Evolutionary conservation across 2,329 filamentous ascomycete species (phyloP).

Genomic region (Neoascochyta sp.): DNA sequence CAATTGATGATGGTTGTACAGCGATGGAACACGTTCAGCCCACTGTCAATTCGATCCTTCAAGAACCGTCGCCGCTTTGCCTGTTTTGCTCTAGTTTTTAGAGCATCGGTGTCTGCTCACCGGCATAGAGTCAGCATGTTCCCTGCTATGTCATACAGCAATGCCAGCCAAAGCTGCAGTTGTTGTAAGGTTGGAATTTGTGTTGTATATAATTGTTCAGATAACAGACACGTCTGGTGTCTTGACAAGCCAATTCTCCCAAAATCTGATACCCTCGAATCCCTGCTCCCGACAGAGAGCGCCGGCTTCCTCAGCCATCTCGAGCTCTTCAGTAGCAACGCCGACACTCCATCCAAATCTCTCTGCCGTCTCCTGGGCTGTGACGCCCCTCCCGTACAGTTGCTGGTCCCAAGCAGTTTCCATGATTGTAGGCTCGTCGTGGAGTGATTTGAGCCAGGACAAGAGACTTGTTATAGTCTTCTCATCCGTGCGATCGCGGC

Average conservation of each 20-base stretch:
- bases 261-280: conserved; percentile 86
- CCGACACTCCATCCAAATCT: conserved; percentile 96
- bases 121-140: too few species aligned
- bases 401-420: conserved; percentile 72
- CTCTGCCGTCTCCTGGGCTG: conserved; percentile 83
- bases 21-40: conserved; percentile 6
- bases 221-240: conserved; percentile 5
- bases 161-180: too few species aligned
- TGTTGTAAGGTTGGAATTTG: too few species aligned
- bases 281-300: conserved; percentile 86
- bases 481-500: conserved; percentile 82
- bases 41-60: too few species aligned
- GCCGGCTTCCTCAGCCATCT: conserved; percentile 94
- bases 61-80: not conserved
- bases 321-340: conserved; percentile 88
- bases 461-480: conserved; percentile 76
- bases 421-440: conserved; percentile 60
- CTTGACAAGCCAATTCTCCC: conserved; percentile 65
- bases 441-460: conserved; percentile 72
- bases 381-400: conserved; percentile 77
- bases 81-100: conserved; percentile 2
- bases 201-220: not conserved
- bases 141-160: too few species aligned
- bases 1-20: conserved; percentile 1
- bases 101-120: too few species aligned